Conservation (phyloP, 768 basidiomycete genomes). For the Mycena sanguinolenta region DNA sequence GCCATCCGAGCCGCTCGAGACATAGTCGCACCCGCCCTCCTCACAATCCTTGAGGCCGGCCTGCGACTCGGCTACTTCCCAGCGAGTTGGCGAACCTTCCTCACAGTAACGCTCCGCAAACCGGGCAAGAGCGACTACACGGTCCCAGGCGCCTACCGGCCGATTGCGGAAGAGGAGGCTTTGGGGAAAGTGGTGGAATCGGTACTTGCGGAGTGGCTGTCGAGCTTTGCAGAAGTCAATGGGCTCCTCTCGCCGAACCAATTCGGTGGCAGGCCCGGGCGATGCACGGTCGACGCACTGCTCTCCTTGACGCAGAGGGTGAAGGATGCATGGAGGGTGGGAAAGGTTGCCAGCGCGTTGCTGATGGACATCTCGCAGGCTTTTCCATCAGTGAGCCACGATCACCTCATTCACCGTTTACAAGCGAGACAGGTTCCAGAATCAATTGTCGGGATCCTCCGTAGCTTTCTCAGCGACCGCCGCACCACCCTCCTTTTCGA, state of each 20-base stretch:
- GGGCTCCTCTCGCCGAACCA: background rate
- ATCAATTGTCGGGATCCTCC: background rate
- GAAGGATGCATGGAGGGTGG: slow-evolving; percentile 1
- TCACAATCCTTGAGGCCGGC: no score
- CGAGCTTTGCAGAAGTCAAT: background rate
- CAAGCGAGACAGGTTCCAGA: no score
- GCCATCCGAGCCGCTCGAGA: no score
- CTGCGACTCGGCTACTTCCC: no score
- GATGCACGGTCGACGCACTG: background rate
- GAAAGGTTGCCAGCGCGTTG: background rate
- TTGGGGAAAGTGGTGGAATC: background rate
- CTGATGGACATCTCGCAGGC: no score
- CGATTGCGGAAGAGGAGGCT: slow-evolving; percentile 3
- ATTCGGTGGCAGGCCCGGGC: background rate
- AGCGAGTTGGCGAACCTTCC: no score
- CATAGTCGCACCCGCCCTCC: no score
- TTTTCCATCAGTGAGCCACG: no score
- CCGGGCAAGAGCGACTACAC: no score
- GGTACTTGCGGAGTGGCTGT: background rate
- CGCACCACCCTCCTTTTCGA: background rate
- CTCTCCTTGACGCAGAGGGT: background rate
- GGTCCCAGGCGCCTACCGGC: no score
- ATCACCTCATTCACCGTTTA: no score
- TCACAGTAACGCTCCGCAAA: no score
- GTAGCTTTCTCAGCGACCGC: background rate